Conservation (phyloP, 192 early-diverging fungal genomes). For the Kickxella alabastrina region DNA sequence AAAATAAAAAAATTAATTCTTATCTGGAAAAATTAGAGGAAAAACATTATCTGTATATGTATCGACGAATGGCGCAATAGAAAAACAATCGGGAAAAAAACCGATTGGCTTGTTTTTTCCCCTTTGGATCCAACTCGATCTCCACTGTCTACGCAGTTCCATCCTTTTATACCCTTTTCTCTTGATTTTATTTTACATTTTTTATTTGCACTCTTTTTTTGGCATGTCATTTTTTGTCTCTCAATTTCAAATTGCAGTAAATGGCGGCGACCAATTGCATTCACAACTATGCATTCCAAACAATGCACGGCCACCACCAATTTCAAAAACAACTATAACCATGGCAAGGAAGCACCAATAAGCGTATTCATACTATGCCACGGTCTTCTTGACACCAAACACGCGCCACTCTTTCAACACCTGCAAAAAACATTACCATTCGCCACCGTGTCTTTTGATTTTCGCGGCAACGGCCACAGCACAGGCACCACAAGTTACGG, state of each 20-base stretch:
- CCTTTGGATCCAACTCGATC: no score
- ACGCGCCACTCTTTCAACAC: slow-evolving; percentile 21
- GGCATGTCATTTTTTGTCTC: not conserved
- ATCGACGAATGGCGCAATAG: no score
- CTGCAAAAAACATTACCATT: slow-evolving; percentile 27
- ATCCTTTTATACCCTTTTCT: no score
- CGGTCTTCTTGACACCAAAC: slow-evolving; percentile 51
- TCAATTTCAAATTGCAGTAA: not conserved
- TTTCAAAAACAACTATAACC: not conserved
- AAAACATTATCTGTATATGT: no score
- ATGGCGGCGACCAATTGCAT: not conserved
- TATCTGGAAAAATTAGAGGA: no score
- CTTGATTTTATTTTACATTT: not conserved
- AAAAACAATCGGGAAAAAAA: no score
- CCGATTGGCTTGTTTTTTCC: no score
- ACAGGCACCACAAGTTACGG: slow-evolving; percentile 54
- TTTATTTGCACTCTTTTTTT: not conserved
- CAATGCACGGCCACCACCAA: not conserved
- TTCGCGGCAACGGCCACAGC: slow-evolving; percentile 57
- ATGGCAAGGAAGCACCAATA: not conserved
- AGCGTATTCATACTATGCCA: slow-evolving; percentile 52
- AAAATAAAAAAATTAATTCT: no score
- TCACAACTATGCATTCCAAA: not conserved
- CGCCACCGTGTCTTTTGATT: slow-evolving; percentile 52
- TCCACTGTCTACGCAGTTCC: no score